phyloP scores from a whole-genome alignment of 1,284 basidiomycete species.

The Trametes polyzona region DNA sequence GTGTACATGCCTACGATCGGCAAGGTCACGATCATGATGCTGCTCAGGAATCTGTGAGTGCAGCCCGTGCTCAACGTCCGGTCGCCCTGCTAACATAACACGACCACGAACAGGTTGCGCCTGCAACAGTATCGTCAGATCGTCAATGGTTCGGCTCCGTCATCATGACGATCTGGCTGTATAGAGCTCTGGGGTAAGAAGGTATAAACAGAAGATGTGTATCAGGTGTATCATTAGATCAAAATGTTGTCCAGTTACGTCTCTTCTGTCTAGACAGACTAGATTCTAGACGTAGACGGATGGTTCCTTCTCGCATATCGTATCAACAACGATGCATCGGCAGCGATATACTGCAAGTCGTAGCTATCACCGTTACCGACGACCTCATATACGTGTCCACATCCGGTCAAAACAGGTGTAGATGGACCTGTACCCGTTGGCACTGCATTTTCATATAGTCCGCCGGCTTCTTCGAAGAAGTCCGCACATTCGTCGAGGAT shows the following conservation, averaged over 20 bases:
- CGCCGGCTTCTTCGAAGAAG: too few species aligned
- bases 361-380: too few species aligned
- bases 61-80: too few species aligned
- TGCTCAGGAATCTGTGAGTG: constrained; percentile 88
- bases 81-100: too few species aligned
- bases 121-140: constrained; percentile 69
- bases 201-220: constrained; percentile 1
- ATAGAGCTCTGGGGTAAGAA: neutral
- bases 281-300: neutral
- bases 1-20: constrained; percentile 94
- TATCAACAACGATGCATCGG: too few species aligned
- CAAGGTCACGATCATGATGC: constrained; percentile 96
- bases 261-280: too few species aligned
- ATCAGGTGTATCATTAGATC: constrained; percentile 4
- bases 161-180: constrained; percentile 9
- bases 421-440: too few species aligned
- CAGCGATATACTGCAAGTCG: too few species aligned
- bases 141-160: constrained; percentile 15
- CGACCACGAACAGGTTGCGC: constrained; percentile 70
- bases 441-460: too few species aligned
- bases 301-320: neutral
- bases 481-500: too few species aligned
- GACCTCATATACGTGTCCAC: too few species aligned
- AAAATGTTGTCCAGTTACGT: neutral
- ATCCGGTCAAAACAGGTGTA: too few species aligned